Evolutionary conservation across 768 basidiomycete species (phyloP).

Genomic region (Boletus patriciae): DNA sequence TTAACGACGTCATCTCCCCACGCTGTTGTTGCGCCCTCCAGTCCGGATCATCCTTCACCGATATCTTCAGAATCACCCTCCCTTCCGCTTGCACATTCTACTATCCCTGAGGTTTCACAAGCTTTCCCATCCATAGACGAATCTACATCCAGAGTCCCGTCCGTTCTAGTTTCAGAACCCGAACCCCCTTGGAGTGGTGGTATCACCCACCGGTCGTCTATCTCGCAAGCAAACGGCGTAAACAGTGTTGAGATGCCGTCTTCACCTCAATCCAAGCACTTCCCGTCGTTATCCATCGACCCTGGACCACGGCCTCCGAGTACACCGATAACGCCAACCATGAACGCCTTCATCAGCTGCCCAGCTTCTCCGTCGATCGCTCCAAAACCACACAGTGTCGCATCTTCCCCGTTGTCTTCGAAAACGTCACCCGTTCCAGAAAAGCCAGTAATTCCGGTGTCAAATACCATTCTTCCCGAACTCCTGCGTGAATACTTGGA

Average conservation of each 20-base stretch:
- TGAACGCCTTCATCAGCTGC: constrained; percentile 57
- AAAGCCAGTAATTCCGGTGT: constrained; percentile 54
- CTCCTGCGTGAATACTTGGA: no score
- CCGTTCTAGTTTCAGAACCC: constrained; percentile 44
- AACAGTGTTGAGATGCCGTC: constrained; percentile 32
- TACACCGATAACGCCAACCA: constrained; percentile 62
- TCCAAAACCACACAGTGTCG: constrained; percentile 41
- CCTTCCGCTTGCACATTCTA: constrained; percentile 42
- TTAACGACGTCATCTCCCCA: constrained; percentile 52
- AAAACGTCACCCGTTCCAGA: constrained; percentile 29
- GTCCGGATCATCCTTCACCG: constrained; percentile 75
- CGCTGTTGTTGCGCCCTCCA: constrained; percentile 66
- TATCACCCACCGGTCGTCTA: constrained; percentile 9
- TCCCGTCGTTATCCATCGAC: constrained; percentile 46
- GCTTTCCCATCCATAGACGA: constrained; percentile 78
- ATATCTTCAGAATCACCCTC: constrained; percentile 68
- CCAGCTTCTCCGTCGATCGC: constrained; percentile 58
- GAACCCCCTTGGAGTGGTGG: constrained; percentile 39
- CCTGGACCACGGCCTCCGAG: constrained; percentile 62
- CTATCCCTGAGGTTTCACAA: constrained; percentile 58
- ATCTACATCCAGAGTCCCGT: constrained; percentile 47
- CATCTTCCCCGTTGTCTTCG: constrained; percentile 34
- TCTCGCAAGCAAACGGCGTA: constrained; percentile 33
- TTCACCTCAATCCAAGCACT: constrained; percentile 35
- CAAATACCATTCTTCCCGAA: constrained; percentile 59